Percentiles rank a stretch among this genome's conserved stretches.
These are phyloP conservation scores for Wakefieldia striispora DNA, from an alignment of 768 basidiomycete species.

Conservation along the genomic window DNA sequence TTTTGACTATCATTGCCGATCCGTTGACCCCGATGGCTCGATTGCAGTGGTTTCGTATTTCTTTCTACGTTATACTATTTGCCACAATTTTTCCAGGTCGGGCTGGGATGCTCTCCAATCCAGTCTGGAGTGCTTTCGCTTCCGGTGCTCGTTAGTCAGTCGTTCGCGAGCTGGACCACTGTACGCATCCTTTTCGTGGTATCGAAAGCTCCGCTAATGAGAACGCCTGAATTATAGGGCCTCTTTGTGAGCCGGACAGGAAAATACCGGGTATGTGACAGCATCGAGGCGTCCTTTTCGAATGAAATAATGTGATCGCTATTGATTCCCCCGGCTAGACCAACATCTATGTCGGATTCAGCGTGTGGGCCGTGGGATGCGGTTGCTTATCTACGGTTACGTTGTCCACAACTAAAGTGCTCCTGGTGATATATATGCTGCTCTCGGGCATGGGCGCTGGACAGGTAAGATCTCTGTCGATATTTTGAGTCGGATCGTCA, in stretches of 20 bases:
- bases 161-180: slow-evolving; percentile 51
- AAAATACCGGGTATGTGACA: slow-evolving; percentile 47
- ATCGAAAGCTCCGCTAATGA: not conserved
- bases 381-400: slow-evolving; percentile 68
- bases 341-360: slow-evolving; percentile 58
- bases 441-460: slow-evolving; percentile 62
- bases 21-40: not conserved
- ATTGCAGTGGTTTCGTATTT: slow-evolving; percentile 53
- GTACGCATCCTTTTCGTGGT: slow-evolving; percentile 34
- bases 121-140: slow-evolving; percentile 64
- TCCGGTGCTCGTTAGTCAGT: slow-evolving; percentile 65
- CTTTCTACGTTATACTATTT: slow-evolving; percentile 68
- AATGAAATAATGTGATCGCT: not conserved
- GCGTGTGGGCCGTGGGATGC: slow-evolving; percentile 67
- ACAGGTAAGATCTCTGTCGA: slow-evolving; percentile 35
- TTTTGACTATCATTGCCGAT: not conserved
- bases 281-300: not conserved
- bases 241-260: slow-evolving; percentile 63
- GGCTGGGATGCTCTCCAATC: slow-evolving; percentile 62
- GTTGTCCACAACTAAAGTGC: slow-evolving; percentile 43
- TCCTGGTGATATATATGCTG: slow-evolving; percentile 59
- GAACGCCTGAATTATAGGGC: slow-evolving; percentile 38
- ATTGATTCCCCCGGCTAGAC: not conserved
- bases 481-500: not conserved
- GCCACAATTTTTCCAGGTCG: slow-evolving; percentile 75